Percentiles rank a stretch among this genome's conserved stretches.
These are phyloP conservation scores for Kalaharituber pfeilii DNA, from an alignment of 2,329 filamentous ascomycete genomes.

Conservation along the genomic window DNA sequence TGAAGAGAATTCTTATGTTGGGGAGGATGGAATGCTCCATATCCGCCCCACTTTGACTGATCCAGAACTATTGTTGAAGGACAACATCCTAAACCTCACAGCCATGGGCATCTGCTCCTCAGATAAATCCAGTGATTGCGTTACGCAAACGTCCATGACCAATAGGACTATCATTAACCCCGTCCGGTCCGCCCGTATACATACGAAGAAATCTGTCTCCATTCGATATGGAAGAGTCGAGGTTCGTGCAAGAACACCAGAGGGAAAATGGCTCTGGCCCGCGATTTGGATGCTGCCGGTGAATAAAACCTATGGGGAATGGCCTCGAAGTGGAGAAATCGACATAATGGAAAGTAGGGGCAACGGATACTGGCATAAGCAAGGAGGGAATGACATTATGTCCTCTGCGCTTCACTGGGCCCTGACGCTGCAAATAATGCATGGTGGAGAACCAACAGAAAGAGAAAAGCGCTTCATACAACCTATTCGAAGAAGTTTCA, in stretches of 20 bases:
- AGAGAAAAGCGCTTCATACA: conserved; percentile 55
- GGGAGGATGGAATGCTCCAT: conserved; percentile 46
- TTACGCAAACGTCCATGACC: conserved; percentile 56
- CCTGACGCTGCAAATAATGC: conserved; percentile 54
- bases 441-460: conserved; percentile 71
- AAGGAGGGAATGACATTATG: conserved; percentile 66
- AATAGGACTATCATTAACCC: conserved; percentile 64
- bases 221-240: conserved; percentile 73
- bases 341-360: conserved; percentile 67
- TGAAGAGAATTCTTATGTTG: conserved; percentile 57
- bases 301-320: conserved; percentile 52
- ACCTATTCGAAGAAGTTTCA: conserved; percentile 54
- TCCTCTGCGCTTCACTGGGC: conserved; percentile 67
- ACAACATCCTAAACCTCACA: conserved; percentile 52
- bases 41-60: conserved; percentile 69
- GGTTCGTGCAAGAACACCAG: conserved; percentile 56
- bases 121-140: conserved; percentile 40
- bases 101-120: conserved; percentile 52
- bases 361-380: conserved; percentile 59
- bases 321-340: conserved; percentile 69
- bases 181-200: conserved; percentile 59
- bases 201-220: conserved; percentile 49
- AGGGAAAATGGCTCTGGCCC: conserved; percentile 77
- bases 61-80: conserved; percentile 42
- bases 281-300: conserved; percentile 83